These are phyloP conservation scores for Aspergillus sp. DNA, from an alignment of 2,329 filamentous ascomycete species.

Conservation along the genomic window DNA sequence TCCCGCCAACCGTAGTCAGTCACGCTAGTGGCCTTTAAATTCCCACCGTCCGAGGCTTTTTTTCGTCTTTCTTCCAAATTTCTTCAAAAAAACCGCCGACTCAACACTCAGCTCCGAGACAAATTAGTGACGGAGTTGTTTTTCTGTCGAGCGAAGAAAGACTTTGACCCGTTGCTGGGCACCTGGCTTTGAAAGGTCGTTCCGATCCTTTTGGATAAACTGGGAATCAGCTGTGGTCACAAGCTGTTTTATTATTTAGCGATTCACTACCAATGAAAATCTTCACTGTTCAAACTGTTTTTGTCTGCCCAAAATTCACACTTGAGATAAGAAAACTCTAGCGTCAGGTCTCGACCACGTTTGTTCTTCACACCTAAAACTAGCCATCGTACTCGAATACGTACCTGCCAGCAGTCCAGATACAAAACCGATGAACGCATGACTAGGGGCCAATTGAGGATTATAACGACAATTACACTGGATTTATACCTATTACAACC, in stretches of 20 bases:
- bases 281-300: too few species aligned
- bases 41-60: conserved; percentile 23
- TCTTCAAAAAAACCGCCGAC: conserved; percentile 48
- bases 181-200: conserved; percentile 67
- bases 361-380: too few species aligned
- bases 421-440: not conserved
- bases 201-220: conserved; percentile 61
- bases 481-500: conserved; percentile 10
- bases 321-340: too few species aligned
- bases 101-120: conserved; percentile 51
- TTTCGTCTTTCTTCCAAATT: conserved; percentile 37
- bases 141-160: conserved; percentile 69
- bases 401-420: not conserved
- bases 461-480: not conserved
- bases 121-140: conserved; percentile 57
- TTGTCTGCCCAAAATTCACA: too few species aligned
- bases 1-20: conserved; percentile 32
- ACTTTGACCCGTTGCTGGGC: conserved; percentile 67
- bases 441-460: not conserved
- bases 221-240: conserved; percentile 75
- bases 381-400: too few species aligned
- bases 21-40: conserved; percentile 28
- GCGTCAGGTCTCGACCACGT: too few species aligned
- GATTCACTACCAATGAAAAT: too few species aligned
- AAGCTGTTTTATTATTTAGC: conserved; percentile 12